Evolutionary conservation across 2,329 filamentous ascomycete genomes (phyloP).

Genomic region (Exophiala xenobiotica): DNA sequence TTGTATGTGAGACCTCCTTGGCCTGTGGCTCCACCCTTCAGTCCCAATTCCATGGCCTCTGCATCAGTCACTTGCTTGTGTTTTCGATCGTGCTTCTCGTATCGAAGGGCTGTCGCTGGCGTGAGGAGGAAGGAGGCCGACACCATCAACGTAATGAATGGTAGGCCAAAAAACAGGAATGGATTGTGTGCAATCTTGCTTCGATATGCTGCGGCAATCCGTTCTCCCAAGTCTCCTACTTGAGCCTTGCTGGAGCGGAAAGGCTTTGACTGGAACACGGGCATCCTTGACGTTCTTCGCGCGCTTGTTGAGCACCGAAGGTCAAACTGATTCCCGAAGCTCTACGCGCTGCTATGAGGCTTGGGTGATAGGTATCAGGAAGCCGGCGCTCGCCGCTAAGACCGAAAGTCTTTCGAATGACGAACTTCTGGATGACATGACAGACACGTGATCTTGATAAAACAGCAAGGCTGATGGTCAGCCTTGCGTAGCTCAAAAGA

Average conservation of each 20-base stretch:
- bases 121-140: slow-evolving; percentile 92
- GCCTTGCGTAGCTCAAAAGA: too few species aligned
- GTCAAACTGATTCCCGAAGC: too few species aligned
- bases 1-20: slow-evolving; percentile 64
- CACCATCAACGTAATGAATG: slow-evolving; percentile 86
- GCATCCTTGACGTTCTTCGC: slow-evolving; percentile 47
- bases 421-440: too few species aligned
- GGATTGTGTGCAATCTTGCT: slow-evolving; percentile 72
- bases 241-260: slow-evolving; percentile 54
- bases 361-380: too few species aligned
- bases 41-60: slow-evolving; percentile 77
- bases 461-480: too few species aligned
- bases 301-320: too few species aligned
- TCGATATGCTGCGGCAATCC: slow-evolving; percentile 75
- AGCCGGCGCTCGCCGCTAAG: too few species aligned
- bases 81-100: slow-evolving; percentile 89
- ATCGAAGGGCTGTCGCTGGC: slow-evolving; percentile 87
- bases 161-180: slow-evolving; percentile 89
- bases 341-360: too few species aligned
- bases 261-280: slow-evolving; percentile 66
- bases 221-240: slow-evolving; percentile 31
- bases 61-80: slow-evolving; percentile 81
- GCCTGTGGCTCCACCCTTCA: slow-evolving; percentile 72
- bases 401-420: too few species aligned
- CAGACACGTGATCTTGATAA: too few species aligned